phyloP scores from a whole-genome alignment of 257 asterid genomes.

The Osmanthus fragrans region DNA sequence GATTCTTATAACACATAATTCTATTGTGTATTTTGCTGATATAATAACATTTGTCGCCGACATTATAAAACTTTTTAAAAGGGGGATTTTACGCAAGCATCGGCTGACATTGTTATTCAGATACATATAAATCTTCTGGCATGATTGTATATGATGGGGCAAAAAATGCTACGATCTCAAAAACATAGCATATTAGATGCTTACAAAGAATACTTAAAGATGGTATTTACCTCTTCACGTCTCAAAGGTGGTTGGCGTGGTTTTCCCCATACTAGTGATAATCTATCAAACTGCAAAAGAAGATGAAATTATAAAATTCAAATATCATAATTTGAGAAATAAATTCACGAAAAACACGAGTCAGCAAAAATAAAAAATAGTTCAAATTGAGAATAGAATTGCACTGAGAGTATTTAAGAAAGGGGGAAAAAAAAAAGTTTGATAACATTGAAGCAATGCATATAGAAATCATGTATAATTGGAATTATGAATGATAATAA shows the following conservation, averaged over 20 bases:
- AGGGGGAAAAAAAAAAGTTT: neutral
- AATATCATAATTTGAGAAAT: neutral
- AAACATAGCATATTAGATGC: constrained; percentile 16
- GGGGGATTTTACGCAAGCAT: neutral
- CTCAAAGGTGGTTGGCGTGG: constrained; percentile 94
- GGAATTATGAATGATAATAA: neutral
- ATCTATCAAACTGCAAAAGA: constrained; percentile 65
- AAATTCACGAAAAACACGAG: constrained; percentile 16
- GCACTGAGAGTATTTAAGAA: neutral
- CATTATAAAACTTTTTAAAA: neutral
- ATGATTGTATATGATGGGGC: neutral
- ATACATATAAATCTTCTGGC: neutral
- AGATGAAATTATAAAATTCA: constrained; percentile 14
- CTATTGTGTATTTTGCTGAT: neutral
- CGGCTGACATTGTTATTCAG: neutral
- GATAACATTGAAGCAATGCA: neutral
- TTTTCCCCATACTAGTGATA: constrained; percentile 93
- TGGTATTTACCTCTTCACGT: constrained; percentile 66
- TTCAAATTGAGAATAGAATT: neutral
- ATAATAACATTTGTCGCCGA: neutral
- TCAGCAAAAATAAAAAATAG: neutral
- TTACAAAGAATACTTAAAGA: neutral
- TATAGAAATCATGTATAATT: neutral
- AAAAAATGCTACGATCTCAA: neutral
- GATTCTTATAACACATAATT: neutral